phyloP scores from a whole-genome alignment of 768 basidiomycete species.

The Lentinula raphanica region DNA sequence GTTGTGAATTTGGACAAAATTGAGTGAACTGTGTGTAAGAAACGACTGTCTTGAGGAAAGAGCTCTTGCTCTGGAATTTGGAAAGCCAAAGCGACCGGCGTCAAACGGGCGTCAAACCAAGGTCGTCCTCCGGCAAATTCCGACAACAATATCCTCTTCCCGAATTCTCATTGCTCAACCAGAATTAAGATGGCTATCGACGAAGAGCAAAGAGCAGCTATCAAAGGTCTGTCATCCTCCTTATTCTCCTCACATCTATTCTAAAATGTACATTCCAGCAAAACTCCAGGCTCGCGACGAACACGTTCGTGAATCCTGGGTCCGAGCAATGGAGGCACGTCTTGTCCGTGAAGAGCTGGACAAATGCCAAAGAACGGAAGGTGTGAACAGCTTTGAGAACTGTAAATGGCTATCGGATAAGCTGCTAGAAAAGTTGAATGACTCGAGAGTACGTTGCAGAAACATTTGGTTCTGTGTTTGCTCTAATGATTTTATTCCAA shows the following conservation, averaged over 20 bases:
- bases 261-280: conserved; percentile 30
- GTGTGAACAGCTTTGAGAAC: conserved; percentile 86
- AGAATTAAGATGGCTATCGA: conserved; percentile 36
- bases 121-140: not conserved
- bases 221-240: conserved; percentile 38
- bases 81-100: too few species aligned
- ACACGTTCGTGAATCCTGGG: conserved; percentile 86
- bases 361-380: conserved; percentile 87
- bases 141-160: conserved; percentile 11
- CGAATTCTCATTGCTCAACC: too few species aligned
- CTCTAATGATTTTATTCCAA: conserved; percentile 8
- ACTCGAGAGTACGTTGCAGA: conserved; percentile 63
- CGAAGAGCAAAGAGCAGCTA: conserved; percentile 39
- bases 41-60: too few species aligned
- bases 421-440: conserved; percentile 72
- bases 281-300: conserved; percentile 67
- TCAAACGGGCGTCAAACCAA: too few species aligned
- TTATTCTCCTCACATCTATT: not conserved
- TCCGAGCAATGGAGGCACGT: conserved; percentile 88
- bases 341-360: conserved; percentile 84
- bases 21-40: too few species aligned
- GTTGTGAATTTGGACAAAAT: too few species aligned
- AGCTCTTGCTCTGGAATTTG: too few species aligned
- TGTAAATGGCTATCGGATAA: conserved; percentile 84
- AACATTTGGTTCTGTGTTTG: not conserved